Percentiles rank a stretch among this genome's conserved stretches.
Conservation (phyloP, 192 early-diverging fungal species). For the Backusella westeae region DNA sequence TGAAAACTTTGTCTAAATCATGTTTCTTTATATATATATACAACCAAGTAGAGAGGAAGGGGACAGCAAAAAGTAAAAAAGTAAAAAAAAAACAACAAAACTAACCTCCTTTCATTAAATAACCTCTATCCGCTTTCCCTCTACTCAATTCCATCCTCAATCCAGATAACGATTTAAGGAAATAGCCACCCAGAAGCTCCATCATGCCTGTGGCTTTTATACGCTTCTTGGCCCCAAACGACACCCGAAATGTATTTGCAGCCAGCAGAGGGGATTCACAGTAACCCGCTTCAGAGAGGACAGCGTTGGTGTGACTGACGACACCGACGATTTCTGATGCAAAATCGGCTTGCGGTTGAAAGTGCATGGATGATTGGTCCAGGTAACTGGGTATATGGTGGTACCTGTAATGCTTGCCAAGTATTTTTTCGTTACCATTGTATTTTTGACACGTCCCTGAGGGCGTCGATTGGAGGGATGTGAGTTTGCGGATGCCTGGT, state of each 20-base stretch:
- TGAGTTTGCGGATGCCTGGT: background rate
- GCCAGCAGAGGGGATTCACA: constrained; percentile 40
- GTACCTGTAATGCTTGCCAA: background rate
- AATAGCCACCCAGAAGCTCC: constrained; percentile 34
- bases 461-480: background rate
- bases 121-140: constrained; percentile 22
- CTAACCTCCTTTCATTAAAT: constrained; percentile 44
- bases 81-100: background rate
- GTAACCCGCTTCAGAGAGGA: constrained; percentile 36
- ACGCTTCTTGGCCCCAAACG: constrained; percentile 19
- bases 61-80: background rate
- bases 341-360: constrained; percentile 48
- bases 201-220: constrained; percentile 15
- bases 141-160: constrained; percentile 35
- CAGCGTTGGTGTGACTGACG: constrained; percentile 6
- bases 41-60: background rate
- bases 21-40: background rate
- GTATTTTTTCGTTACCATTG: background rate
- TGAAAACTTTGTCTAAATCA: constrained; percentile 2
- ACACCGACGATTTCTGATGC: constrained; percentile 46
- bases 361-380: constrained; percentile 39
- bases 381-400: constrained; percentile 1
- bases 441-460: constrained; percentile 7
- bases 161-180: constrained; percentile 32
- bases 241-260: constrained; percentile 7